phyloP scores from a whole-genome alignment of 148 eudicot species.

The Vaccinium vitisidaea region DNA sequence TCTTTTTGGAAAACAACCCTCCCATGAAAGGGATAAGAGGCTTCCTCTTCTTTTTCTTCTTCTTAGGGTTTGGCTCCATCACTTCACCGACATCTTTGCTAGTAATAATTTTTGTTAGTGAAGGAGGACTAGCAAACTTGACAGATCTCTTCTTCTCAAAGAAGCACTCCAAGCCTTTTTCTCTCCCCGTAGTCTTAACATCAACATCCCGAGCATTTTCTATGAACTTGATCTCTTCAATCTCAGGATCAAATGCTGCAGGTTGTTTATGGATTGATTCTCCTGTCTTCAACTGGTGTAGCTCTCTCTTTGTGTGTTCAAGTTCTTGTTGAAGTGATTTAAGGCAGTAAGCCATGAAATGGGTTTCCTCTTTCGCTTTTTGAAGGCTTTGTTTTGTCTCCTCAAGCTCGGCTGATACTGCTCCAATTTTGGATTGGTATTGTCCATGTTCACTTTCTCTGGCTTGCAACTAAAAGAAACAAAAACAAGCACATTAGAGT shows the following conservation, averaged over 20 bases:
- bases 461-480: constrained; percentile 34
- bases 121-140: constrained; percentile 70
- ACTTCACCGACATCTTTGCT: constrained; percentile 23
- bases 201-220: constrained; percentile 21
- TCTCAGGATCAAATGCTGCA: constrained; percentile 41
- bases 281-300: constrained; percentile 39
- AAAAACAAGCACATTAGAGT: not conserved
- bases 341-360: constrained; percentile 46
- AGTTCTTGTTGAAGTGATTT: constrained; percentile 55
- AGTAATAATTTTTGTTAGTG: constrained; percentile 34
- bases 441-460: constrained; percentile 28
- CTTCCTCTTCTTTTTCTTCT: constrained; percentile 49
- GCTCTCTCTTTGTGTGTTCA: constrained; percentile 61
- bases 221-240: constrained; percentile 71
- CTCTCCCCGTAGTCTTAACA: not conserved
- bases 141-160: constrained; percentile 54
- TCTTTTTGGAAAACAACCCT: constrained; percentile 55
- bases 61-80: constrained; percentile 27
- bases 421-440: constrained; percentile 21
- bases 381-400: constrained; percentile 58
- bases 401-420: constrained; percentile 47
- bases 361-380: constrained; percentile 53
- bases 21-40: constrained; percentile 40
- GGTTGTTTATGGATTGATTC: not conserved
- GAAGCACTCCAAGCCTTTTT: not conserved